Evolutionary conservation across 176 grass and related monocot genomes (phyloP), one percentile per base, ranked within the genome.

Genomic region (Thinopyrum elongatum): DNA sequence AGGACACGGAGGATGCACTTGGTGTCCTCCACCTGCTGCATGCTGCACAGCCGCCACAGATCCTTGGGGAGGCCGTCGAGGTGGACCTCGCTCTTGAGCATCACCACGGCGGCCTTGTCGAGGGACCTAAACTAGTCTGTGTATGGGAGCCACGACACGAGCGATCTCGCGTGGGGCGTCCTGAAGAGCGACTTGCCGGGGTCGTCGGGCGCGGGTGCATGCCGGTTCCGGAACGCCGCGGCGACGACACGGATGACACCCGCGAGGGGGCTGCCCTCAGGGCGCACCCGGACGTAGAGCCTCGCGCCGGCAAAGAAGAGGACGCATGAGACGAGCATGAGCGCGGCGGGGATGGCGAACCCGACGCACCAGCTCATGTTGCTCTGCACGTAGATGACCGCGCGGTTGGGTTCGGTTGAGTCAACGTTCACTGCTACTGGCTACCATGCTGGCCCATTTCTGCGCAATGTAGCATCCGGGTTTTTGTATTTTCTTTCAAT

Each of bases 321-420:
- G 9, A n/a, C 74, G 79, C 88, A 88, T 16, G 92, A 86, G 76
- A 81, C 12, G 57, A 90, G 15, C 90, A 97, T 91, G 42, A 97
- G 84, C 10, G 59, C 70, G 17, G 92, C 85, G 8, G 95, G 92
- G 36, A 97, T 84, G 31, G 90, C 82, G 69, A 94, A 89, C 8
- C 95, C 90, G 39, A 90, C 4, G 71, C 83, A 78, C 95, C 90
- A 97, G 88, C 79, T 94, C 64, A 97, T 68, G 39, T 76, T 90
- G 88, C 82, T 95, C 87, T 95, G 95, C 41, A 95, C 63, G 84
- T 97, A 97, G 81, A 97, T 90, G 84, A 97, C 93, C 61, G 73
- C n/a, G n/a, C n/a, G n/a, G n/a, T n/a, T n/a, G n/a, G n/a, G n/a
- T n/a, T n/a, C n/a, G n/a, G n/a, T n/a, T n/a, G n/a, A n/a, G n/a